These are phyloP conservation scores for Colletotrichum karsti DNA, from an alignment of 2,329 filamentous ascomycete species.

Conservation along the genomic window DNA sequence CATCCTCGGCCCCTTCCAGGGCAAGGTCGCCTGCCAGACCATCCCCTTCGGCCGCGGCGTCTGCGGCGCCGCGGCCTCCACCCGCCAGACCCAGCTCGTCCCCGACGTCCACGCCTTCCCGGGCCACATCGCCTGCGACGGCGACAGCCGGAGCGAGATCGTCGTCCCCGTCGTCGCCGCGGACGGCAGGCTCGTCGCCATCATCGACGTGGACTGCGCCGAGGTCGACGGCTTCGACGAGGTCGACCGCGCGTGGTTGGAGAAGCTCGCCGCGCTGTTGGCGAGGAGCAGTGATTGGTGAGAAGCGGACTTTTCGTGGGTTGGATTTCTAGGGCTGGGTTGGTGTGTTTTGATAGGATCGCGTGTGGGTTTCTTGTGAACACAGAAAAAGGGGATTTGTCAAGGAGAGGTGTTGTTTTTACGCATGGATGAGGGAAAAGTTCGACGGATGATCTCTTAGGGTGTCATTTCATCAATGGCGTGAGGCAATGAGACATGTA, in stretches of 20 bases:
- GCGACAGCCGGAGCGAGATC: constrained; percentile 79
- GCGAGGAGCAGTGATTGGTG: constrained; percentile 73
- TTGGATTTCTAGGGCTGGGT: too few species aligned
- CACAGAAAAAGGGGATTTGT: too few species aligned
- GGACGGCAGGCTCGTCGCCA: constrained; percentile 65
- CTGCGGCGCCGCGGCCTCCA: constrained; percentile 75
- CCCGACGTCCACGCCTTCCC: constrained; percentile 78
- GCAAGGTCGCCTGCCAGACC: constrained; percentile 81
- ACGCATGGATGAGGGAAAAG: neutral
- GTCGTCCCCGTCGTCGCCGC: constrained; percentile 75
- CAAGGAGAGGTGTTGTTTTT: too few species aligned
- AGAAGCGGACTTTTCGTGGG: too few species aligned
- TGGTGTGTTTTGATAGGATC: too few species aligned
- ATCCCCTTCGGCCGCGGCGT: constrained; percentile 80
- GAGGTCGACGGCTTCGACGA: constrained; percentile 73
- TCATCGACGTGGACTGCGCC: constrained; percentile 84
- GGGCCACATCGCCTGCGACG: constrained; percentile 85
- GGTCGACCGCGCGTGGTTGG: constrained; percentile 71
- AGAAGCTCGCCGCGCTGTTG: constrained; percentile 70
- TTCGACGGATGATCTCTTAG: too few species aligned
- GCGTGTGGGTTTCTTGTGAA: too few species aligned
- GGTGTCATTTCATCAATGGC: neutral
- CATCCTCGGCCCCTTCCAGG: constrained; percentile 83
- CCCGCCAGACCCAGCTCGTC: constrained; percentile 70
- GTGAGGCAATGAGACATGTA: neutral